Base-by-base conservation (phyloP, 1,284 basidiomycete genomes). In the Puccinia hordei region DNA sequence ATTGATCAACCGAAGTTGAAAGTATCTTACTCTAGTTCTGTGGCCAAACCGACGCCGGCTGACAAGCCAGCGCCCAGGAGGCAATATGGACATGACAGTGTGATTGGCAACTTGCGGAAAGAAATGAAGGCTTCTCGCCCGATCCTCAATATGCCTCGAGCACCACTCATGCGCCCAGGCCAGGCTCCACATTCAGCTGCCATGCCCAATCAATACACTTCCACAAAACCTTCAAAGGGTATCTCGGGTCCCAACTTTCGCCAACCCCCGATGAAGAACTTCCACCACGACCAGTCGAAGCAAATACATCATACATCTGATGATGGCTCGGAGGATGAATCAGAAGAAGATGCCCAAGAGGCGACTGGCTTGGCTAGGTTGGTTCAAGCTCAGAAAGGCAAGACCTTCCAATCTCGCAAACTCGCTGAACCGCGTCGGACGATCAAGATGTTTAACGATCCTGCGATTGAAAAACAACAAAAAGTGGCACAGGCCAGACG, bases 401-500 rank as follows among this genome's bases (percentile, higher is more conserved):
- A 81, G 27, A 68, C 51, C 19, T 65, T 68, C n/a, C 72, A 81
- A 66, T 61, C 79, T 49, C 72, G 72, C 38, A 81, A 73, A 55
- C 51, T 74, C 24, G 79, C 65, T 33, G 79, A 74, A 65, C 61
- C 61, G 22, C 79, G 72, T 27, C 79, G 79, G 24, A 72, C 69
- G 33, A 81, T 81, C 49, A 81, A 81, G 46, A 51, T 66, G 33
- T 81, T 68, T 73, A 44, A 81, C 13, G 72, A 81, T 66, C 79
- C 79, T 19, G 71, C 61, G 35, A 19, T 74, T 15, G 72, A 73
- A 35, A 73, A 68, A 57, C 65, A 81, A 22, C 51, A 69, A 35
- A 51, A 74, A 57, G 35, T 69, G 22, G 69, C 82, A 81, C 87
- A 90, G 81, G 82, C 89, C 55, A 86, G 88, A 57, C 87, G 88